These are phyloP conservation scores for Ramaria sp. DNA, from an alignment of 768 basidiomycete genomes.

Conservation along the genomic window DNA sequence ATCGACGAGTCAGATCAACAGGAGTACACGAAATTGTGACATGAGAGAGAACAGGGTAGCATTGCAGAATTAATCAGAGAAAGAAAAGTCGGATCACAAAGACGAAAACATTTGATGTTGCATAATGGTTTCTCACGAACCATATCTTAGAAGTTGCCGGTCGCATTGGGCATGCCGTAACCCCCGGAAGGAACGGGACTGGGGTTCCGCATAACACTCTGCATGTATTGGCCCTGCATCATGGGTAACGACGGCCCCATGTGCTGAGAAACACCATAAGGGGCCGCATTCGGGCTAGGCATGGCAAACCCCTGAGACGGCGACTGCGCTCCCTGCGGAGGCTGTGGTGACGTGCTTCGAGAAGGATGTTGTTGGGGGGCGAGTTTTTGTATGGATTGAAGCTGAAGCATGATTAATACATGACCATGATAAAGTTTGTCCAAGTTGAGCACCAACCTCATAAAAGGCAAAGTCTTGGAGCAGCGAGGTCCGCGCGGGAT, in stretches of 20 bases:
- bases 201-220: slow-evolving; percentile 75
- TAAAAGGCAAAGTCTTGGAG: slow-evolving; percentile 91
- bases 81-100: not conserved
- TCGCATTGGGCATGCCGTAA: not conserved
- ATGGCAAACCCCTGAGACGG: slow-evolving; percentile 38
- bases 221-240: slow-evolving; percentile 69
- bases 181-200: slow-evolving; percentile 25
- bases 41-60: not conserved
- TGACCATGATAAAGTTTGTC: not conserved
- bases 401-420: slow-evolving; percentile 26
- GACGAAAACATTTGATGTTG: not conserved
- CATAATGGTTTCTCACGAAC: not conserved
- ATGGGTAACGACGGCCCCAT: slow-evolving; percentile 37
- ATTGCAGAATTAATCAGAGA: not conserved
- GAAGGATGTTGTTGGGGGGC: slow-evolving; percentile 26
- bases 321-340: slow-evolving; percentile 17
- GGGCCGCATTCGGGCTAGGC: slow-evolving; percentile 39
- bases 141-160: slow-evolving; percentile 1
- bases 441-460: slow-evolving; percentile 42
- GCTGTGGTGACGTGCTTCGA: slow-evolving; percentile 27
- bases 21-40: not conserved
- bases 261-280: slow-evolving; percentile 32
- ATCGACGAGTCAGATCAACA: not conserved
- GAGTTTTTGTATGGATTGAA: slow-evolving; percentile 77
- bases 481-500: slow-evolving; percentile 86